phyloP scores from a whole-genome alignment of 2,329 filamentous ascomycete genomes.

The Colletotrichum sp. region DNA sequence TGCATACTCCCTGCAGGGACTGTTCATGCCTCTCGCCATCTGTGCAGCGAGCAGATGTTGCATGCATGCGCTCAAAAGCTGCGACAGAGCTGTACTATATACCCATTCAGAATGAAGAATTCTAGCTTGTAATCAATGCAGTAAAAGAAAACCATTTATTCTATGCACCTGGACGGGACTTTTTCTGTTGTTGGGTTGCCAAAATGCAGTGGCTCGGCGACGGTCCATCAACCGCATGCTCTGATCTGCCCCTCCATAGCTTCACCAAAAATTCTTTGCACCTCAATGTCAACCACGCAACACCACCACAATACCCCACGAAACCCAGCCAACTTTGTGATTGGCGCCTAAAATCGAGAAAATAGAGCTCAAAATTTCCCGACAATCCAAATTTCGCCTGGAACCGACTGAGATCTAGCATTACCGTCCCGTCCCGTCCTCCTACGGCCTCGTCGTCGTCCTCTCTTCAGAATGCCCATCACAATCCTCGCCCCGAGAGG shows the following conservation, averaged over 20 bases:
- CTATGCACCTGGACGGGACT: neutral
- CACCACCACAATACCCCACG: neutral
- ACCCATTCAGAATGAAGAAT: neutral
- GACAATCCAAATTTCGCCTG: neutral
- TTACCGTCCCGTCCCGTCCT: neutral
- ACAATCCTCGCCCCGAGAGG: conserved; percentile 50
- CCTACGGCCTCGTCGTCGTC: neutral
- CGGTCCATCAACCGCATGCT: neutral
- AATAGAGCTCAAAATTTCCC: neutral
- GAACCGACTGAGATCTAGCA: neutral
- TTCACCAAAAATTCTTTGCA: conserved; percentile 22
- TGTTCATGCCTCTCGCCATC: neutral
- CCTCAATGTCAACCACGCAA: neutral
- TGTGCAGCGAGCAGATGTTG: neutral
- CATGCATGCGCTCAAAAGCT: neutral
- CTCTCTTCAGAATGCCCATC: conserved; percentile 45
- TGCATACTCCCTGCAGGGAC: neutral
- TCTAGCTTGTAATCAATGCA: neutral
- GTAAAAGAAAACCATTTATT: neutral
- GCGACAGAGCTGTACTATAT: neutral
- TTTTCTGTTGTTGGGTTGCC: neutral
- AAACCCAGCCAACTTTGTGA: neutral
- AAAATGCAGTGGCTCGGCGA: neutral
- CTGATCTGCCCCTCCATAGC: conserved; percentile 18
- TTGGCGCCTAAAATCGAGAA: neutral